Base-by-base conservation (phyloP, 2,329 filamentous ascomycete genomes). In the Diaporthe sp. region DNA sequence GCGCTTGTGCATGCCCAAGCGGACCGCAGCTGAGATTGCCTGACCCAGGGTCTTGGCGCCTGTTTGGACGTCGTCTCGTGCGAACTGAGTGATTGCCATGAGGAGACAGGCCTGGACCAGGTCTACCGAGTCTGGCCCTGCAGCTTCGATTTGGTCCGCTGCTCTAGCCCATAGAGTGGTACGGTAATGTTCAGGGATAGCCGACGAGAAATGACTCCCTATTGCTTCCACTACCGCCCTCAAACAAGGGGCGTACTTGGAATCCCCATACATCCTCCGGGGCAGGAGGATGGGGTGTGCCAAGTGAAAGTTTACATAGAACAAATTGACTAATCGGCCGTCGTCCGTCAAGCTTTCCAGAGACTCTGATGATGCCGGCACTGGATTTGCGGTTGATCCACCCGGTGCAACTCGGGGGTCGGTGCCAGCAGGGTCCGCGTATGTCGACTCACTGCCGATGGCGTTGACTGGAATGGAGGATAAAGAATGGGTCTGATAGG, bases 221-320 rank as follows among this genome's bases (percentile, higher is more conserved):
- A 59, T 39, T 15, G 57, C 57, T 25, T 59, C 57, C 34, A 59
- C 57, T 59, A 39, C 57, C 22, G 57, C 57, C 39, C 57, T 59
- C 5, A 59, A 10, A 13, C 57, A 59, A n/a, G 57, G 57, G 3
- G 57, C 31, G 10, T 59, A 59, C 7, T 39, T 39, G 12, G 37
- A 34, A 8, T 59, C 57, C 22, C 31, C 57, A 25, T 39, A 59
- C 57, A 39, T 59, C 57, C 57, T 59, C 10, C 57, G 31, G 19
- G 57, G 57, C 22, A 59, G 57, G 22, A 59, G 57, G 57, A 59
- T n/a, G 22, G 57, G 57, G 9, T 59, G 57, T n/a, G 57, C 31
- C 31, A 59, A 13, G 34, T 59, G 57, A 6, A 59, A 59, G 34
- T 59, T 59, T 4, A 59, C 57, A n/a, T 59, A 59, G 22, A 13